Evolutionary conservation across 139 green algal genomes (phyloP).

Genomic region (Chlorella sp.): DNA sequence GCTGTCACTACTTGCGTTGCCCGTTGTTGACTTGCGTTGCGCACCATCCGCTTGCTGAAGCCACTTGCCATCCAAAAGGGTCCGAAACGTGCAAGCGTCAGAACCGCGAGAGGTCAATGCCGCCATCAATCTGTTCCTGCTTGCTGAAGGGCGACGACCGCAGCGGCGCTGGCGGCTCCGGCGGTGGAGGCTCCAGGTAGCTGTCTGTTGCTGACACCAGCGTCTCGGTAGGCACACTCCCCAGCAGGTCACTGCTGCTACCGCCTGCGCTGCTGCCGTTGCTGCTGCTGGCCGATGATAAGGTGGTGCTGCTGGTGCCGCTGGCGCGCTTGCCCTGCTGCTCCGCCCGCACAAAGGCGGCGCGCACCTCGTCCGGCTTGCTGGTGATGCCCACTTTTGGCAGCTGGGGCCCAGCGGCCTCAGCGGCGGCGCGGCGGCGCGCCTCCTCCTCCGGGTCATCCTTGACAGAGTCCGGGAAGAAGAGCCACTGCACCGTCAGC

Average conservation of each 20-base stretch:
- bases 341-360: conserved; percentile 16
- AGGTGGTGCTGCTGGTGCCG: background rate
- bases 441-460: conserved; percentile 19
- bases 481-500: conserved; percentile 42
- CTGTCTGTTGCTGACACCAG: background rate
- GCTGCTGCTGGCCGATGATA: background rate
- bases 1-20: too few relatives aligned
- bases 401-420: conserved; percentile 29
- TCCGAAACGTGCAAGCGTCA: too few relatives aligned
- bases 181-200: background rate
- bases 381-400: conserved; percentile 33
- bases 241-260: too few relatives aligned
- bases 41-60: too few relatives aligned
- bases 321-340: background rate
- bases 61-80: too few relatives aligned
- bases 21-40: too few relatives aligned
- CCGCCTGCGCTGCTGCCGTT: too few relatives aligned
- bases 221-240: too few relatives aligned
- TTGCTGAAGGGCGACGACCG: background rate
- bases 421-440: background rate
- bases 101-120: background rate
- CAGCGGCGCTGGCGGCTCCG: background rate
- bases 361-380: conserved; percentile 20
- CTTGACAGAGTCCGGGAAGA: conserved; percentile 34
- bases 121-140: background rate